A percentile compares a stretch with the other conserved stretches of the same genome.
phyloP scores from a whole-genome alignment of 164 flowering plant genomes.

The Magnolia sinica region DNA sequence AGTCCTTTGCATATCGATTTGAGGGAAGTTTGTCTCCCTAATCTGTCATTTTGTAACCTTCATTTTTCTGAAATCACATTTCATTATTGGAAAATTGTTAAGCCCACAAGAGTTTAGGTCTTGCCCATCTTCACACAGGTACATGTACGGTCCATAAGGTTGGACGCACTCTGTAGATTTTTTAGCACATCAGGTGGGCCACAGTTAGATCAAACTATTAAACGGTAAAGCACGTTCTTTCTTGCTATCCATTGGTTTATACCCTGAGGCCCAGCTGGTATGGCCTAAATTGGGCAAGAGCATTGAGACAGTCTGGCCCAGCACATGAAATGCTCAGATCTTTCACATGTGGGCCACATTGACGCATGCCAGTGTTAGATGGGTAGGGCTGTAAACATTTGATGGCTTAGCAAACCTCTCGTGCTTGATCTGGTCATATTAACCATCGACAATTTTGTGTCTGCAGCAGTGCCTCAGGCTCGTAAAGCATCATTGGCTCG shows the following conservation, averaged over 20 bases:
- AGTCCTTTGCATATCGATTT: neutral
- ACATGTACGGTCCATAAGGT: neutral
- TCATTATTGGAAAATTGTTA: neutral
- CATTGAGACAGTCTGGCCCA: neutral
- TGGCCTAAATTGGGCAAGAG: neutral
- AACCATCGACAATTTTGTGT: slow-evolving; percentile 6
- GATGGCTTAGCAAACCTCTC: neutral
- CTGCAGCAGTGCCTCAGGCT: slow-evolving; percentile 70
- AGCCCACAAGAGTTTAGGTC: neutral
- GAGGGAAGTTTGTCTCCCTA: neutral
- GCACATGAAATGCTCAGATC: neutral
- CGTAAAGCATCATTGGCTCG: slow-evolving; percentile 91
- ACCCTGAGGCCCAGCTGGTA: no score
- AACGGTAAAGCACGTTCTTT: no score
- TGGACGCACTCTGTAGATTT: neutral
- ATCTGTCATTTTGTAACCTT: neutral
- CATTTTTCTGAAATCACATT: neutral
- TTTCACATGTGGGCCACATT: neutral
- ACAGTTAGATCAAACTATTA: no score
- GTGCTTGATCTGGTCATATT: neutral
- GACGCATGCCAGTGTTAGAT: neutral
- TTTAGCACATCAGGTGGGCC: neutral
- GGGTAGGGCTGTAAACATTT: neutral
- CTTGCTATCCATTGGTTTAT: no score
- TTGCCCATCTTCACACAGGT: neutral